phyloP scores from a whole-genome alignment of 495 filamentous ascomycete genomes.

The Penicillium arizonense region DNA sequence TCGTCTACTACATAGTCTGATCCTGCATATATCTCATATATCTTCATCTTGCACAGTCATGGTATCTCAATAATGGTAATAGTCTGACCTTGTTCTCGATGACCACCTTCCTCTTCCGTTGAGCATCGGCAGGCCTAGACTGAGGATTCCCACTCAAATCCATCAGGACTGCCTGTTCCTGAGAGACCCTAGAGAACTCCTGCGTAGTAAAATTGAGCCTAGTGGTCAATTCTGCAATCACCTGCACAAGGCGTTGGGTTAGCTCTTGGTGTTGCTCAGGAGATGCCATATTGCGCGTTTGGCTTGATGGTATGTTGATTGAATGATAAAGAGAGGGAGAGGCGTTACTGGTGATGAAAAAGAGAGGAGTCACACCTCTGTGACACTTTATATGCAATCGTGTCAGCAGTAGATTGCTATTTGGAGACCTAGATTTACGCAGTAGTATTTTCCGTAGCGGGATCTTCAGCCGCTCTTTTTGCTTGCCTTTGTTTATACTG shows the following conservation, averaged over 20 bases:
- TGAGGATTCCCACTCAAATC: background rate
- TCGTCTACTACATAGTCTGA: too few species aligned
- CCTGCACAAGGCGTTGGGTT: background rate
- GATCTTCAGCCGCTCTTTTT: too few species aligned
- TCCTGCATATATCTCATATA: background rate
- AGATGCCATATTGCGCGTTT: background rate
- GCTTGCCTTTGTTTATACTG: too few species aligned
- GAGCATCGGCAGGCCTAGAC: background rate
- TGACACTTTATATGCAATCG: background rate
- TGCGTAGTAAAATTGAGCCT: background rate
- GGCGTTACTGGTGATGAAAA: background rate
- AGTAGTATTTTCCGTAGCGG: background rate
- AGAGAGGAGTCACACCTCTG: background rate
- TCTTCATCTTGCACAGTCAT: too few species aligned
- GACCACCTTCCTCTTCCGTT: background rate
- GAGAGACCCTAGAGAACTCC: background rate
- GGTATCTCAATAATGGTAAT: background rate
- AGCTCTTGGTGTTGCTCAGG: background rate
- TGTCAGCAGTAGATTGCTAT: too few species aligned
- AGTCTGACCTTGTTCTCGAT: background rate
- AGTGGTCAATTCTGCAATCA: background rate
- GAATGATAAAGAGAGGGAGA: background rate
- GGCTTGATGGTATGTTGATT: background rate
- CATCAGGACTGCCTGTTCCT: background rate
- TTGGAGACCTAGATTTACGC: too few species aligned